phyloP scores from a whole-genome alignment of 345 rosid genomes.

The Ailanthus altissimus region DNA sequence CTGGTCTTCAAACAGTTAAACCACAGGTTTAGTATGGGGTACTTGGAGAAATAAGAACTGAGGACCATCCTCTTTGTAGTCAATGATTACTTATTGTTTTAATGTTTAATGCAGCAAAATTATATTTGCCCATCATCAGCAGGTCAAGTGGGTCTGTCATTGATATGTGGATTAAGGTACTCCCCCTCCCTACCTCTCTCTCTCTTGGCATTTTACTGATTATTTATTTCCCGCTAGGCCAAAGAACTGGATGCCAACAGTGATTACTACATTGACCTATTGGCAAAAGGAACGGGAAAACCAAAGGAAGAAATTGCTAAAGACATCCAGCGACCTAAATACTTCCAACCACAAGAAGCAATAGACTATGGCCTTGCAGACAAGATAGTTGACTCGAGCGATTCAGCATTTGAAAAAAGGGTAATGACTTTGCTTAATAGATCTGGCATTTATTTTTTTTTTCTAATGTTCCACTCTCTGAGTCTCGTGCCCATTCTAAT shows the following conservation, averaged over 20 bases:
- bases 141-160: slow-evolving; percentile 78
- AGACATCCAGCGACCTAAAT: slow-evolving; percentile 72
- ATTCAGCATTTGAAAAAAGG: slow-evolving; percentile 61
- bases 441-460: slow-evolving; percentile 19
- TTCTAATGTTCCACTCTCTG: slow-evolving; percentile 10
- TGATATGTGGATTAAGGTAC: slow-evolving; percentile 91
- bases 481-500: slow-evolving; percentile 11
- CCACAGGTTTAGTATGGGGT: neutral
- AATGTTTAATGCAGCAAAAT: slow-evolving; percentile 55
- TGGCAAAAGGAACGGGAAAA: slow-evolving; percentile 79
- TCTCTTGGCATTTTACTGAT: slow-evolving; percentile 7
- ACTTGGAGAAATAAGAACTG: neutral
- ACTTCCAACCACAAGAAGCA: slow-evolving; percentile 66
- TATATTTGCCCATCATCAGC: slow-evolving; percentile 71
- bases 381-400: slow-evolving; percentile 60
- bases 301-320: slow-evolving; percentile 71
- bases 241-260: slow-evolving; percentile 77
- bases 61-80: neutral
- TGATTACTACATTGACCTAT: slow-evolving; percentile 63
- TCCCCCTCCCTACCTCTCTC: neutral
- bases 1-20: neutral
- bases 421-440: slow-evolving; percentile 33
- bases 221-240: slow-evolving; percentile 43
- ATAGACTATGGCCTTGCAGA: slow-evolving; percentile 89
- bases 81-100: slow-evolving; percentile 10